A percentile compares a stretch with the other conserved stretches of the same genome.
Conservation (phyloP, 1,284 basidiomycete genomes). For the Phylloporus sp. region DNA sequence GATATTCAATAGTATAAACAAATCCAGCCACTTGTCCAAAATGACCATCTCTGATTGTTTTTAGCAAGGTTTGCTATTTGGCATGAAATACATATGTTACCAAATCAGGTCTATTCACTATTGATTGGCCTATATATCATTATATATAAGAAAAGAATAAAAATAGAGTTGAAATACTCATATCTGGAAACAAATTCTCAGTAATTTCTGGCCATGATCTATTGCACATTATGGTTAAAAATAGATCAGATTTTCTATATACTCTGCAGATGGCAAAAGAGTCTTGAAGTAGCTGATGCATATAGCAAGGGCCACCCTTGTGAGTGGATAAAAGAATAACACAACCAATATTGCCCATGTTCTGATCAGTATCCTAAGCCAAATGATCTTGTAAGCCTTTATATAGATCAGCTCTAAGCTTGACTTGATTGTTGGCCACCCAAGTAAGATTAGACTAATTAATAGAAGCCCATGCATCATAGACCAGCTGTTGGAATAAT, state of each 20-base stretch:
- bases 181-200: constrained; percentile 39
- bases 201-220: constrained; percentile 49
- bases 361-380: constrained; percentile 1
- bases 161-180: background rate
- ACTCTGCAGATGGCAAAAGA: constrained; percentile 13
- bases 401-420: constrained; percentile 39
- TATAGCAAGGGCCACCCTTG: background rate
- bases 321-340: background rate
- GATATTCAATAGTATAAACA: too few relatives aligned
- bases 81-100: too few relatives aligned
- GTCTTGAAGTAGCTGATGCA: constrained; percentile 11
- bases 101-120: too few relatives aligned
- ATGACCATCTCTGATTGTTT: too few relatives aligned
- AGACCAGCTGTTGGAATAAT: constrained; percentile 35
- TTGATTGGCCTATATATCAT: too few relatives aligned
- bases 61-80: too few relatives aligned
- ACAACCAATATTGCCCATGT: constrained; percentile 1
- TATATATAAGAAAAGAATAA: too few relatives aligned
- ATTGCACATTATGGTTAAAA: constrained; percentile 37
- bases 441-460: constrained; percentile 40
- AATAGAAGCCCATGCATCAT: constrained; percentile 35
- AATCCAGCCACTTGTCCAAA: too few relatives aligned
- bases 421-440: constrained; percentile 38
- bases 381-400: constrained; percentile 9
- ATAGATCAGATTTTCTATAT: constrained; percentile 12